Evolutionary conservation across 306 rosid species (phyloP).

Genomic region (Pachyrhizus erosus): DNA sequence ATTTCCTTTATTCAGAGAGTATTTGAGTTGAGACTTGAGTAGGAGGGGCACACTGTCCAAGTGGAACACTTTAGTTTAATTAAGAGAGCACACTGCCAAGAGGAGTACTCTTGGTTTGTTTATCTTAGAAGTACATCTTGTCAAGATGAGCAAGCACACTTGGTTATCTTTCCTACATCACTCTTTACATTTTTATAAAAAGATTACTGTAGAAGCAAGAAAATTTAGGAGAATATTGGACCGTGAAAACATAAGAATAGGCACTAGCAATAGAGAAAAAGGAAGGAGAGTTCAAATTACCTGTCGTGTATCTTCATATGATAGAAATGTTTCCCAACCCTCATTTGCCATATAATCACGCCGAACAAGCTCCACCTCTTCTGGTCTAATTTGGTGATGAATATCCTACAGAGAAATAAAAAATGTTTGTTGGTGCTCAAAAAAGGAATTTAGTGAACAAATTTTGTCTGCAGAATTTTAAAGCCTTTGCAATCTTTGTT

Average conservation of each 20-base stretch:
- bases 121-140: neutral
- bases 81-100: too few relatives aligned
- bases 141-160: neutral
- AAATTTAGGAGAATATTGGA: conserved; percentile 20
- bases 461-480: conserved; percentile 19
- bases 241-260: neutral
- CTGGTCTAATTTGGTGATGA: conserved; percentile 93
- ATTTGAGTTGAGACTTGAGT: neutral
- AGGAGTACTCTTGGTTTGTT: neutral
- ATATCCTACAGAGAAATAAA: conserved; percentile 67
- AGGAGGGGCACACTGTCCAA: neutral
- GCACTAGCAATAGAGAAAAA: neutral
- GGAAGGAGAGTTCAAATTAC: conserved; percentile 49
- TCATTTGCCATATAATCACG: conserved; percentile 93
- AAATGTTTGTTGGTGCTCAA: conserved; percentile 34
- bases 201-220: neutral
- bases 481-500: conserved; percentile 11
- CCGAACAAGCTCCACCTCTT: conserved; percentile 95
- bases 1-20: neutral
- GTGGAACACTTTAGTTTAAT: too few relatives aligned
- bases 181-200: neutral
- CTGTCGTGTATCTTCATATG: conserved; percentile 92
- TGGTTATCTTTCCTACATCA: neutral
- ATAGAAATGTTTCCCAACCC: conserved; percentile 98
- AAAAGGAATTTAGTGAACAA: neutral